A percentile compares a stretch with the other conserved stretches of the same genome.
These are phyloP conservation scores for Aspergillus affinis DNA, from an alignment of 495 filamentous ascomycete genomes.

Conservation along the genomic window DNA sequence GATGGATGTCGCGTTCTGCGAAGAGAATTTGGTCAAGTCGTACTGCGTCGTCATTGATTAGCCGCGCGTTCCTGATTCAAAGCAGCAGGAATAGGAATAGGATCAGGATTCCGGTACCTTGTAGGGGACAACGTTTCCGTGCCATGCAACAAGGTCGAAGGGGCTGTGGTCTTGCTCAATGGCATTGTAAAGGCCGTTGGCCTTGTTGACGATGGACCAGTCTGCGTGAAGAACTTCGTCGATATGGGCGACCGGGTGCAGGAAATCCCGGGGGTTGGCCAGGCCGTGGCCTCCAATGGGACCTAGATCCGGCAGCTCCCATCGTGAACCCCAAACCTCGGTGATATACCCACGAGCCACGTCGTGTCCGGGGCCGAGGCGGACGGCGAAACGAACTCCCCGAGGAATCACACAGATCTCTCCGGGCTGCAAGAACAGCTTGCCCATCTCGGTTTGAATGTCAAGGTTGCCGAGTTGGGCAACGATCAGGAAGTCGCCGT, in stretches of 20 bases:
- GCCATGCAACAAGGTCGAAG: slow-evolving; percentile 43
- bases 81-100: not conserved
- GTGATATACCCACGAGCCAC: slow-evolving; percentile 41
- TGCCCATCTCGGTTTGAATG: slow-evolving; percentile 44
- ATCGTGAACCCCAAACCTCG: slow-evolving; percentile 42
- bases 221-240: slow-evolving; percentile 38
- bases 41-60: slow-evolving; percentile 20
- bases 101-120: slow-evolving; percentile 23
- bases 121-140: slow-evolving; percentile 46
- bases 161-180: slow-evolving; percentile 44
- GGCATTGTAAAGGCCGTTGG: slow-evolving; percentile 34
- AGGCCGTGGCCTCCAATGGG: slow-evolving; percentile 40
- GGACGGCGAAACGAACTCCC: slow-evolving; percentile 34
- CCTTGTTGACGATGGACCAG: slow-evolving; percentile 39
- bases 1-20: slow-evolving; percentile 41
- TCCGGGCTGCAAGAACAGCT: slow-evolving; percentile 40
- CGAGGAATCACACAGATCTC: slow-evolving; percentile 45
- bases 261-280: slow-evolving; percentile 42
- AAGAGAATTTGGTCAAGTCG: slow-evolving; percentile 43
- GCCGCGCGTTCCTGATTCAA: not conserved
- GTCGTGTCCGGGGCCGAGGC: slow-evolving; percentile 28
- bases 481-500: slow-evolving; percentile 44
- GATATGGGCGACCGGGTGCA: slow-evolving; percentile 41
- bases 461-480: slow-evolving; percentile 41
- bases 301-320: slow-evolving; percentile 41